A percentile compares a stretch with the other conserved stretches of the same genome.
These are phyloP conservation scores for Annulohypoxylon moriforme DNA, from an alignment of 495 filamentous ascomycete genomes.

Conservation along the genomic window DNA sequence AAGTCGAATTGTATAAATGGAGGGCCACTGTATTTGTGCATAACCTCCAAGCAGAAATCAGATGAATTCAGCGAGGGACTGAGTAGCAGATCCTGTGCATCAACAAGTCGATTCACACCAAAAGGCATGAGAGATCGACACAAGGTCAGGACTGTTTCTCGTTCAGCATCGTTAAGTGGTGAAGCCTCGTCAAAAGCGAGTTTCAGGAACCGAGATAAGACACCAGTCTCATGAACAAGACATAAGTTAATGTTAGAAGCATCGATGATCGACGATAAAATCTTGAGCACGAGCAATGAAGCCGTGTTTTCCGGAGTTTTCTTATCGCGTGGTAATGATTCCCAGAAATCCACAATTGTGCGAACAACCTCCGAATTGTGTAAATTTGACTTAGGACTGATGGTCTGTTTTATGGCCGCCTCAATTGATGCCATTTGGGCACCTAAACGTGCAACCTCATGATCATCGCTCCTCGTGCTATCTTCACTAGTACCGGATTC, in stretches of 20 bases:
- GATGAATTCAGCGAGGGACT: conserved; percentile 70
- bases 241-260: conserved; percentile 79
- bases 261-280: conserved; percentile 62
- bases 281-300: conserved; percentile 69
- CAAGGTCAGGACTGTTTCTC: conserved; percentile 67
- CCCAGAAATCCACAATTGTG: conserved; percentile 73
- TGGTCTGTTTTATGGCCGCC: conserved; percentile 56
- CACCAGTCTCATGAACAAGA: conserved; percentile 79
- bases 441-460: conserved; percentile 30
- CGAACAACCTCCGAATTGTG: conserved; percentile 73
- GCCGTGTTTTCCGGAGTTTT: conserved; percentile 57
- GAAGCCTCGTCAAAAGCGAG: conserved; percentile 67
- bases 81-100: conserved; percentile 80
- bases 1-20: conserved; percentile 95
- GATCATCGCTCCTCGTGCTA: conserved; percentile 34
- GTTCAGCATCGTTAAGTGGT: conserved; percentile 62
- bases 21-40: conserved; percentile 77
- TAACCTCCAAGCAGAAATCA: conserved; percentile 77
- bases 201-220: conserved; percentile 78
- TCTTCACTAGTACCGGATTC: conserved; percentile 42
- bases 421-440: conserved; percentile 52
- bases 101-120: conserved; percentile 79
- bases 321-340: conserved; percentile 62
- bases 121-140: conserved; percentile 69
- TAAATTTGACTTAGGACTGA: conserved; percentile 66